Evolutionary conservation across 2,329 filamentous ascomycete genomes (phyloP).

Genomic region (Moelleriella libera): DNA sequence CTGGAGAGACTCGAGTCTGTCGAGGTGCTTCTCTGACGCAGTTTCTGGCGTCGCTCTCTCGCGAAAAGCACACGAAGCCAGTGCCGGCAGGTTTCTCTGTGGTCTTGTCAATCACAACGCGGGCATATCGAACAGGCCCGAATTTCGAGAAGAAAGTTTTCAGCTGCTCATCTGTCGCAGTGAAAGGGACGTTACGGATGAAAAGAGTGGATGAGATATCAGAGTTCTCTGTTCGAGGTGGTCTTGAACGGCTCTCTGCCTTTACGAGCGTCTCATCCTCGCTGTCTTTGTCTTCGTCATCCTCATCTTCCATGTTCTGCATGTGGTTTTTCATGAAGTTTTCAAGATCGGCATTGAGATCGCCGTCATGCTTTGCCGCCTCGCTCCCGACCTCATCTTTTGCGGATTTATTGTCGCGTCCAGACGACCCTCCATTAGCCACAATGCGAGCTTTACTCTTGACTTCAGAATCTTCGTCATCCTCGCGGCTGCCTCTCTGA

Average conservation of each 20-base stretch:
- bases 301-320: conserved; percentile 43
- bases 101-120: conserved; percentile 74
- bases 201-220: conserved; percentile 73
- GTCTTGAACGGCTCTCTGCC: conserved; percentile 12
- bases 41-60: conserved; percentile 55
- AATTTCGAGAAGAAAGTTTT: conserved; percentile 81
- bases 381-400: conserved; percentile 15
- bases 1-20: conserved; percentile 27
- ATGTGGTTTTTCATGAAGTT: conserved; percentile 46
- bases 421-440: conserved; percentile 12
- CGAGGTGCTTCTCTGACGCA: conserved; percentile 68
- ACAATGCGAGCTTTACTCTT: not conserved
- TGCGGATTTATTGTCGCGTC: conserved; percentile 11
- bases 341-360: conserved; percentile 29
- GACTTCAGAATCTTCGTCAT: conserved; percentile 13
- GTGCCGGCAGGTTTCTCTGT: conserved; percentile 84
- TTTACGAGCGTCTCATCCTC: conserved; percentile 19
- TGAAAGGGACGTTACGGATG: conserved; percentile 88
- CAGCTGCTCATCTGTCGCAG: conserved; percentile 66
- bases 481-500: conserved; percentile 17
- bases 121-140: conserved; percentile 76
- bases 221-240: conserved; percentile 22
- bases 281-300: conserved; percentile 32
- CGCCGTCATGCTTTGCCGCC: conserved; percentile 18
- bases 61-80: conserved; percentile 88